Conservation (phyloP, 176 grass and related monocot species). For the Luzula sylvatica region DNA sequence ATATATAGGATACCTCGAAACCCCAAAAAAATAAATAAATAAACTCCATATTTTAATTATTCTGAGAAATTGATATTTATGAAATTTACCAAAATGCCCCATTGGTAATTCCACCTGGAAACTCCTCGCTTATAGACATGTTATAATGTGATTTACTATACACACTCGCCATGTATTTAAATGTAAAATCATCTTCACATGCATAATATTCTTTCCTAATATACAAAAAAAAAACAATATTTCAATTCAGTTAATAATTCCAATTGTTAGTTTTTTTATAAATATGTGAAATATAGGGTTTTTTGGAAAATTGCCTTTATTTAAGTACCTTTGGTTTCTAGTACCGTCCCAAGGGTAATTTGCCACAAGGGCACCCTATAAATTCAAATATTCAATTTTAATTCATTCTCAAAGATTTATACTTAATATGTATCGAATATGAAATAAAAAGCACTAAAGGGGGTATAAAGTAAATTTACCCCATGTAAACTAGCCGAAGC, state of each 20-base stretch:
- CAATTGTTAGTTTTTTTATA: slow-evolving; percentile 15
- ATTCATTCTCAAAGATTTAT: not conserved
- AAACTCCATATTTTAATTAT: not conserved
- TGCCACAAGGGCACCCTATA: slow-evolving; percentile 91
- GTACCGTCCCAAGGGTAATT: slow-evolving; percentile 99
- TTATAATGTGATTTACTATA: slow-evolving; percentile 87
- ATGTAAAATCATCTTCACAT: slow-evolving; percentile 83
- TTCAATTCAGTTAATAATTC: slow-evolving; percentile 17
- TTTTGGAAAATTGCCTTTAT: no score
- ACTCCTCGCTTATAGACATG: slow-evolving; percentile 96
- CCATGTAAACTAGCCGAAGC: slow-evolving; percentile 94
- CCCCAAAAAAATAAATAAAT: not conserved
- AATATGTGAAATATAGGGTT: not conserved
- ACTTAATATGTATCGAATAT: not conserved
- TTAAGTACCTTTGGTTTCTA: slow-evolving; percentile 48
- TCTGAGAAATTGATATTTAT: no score
- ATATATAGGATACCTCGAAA: slow-evolving; percentile 94
- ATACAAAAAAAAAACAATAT: slow-evolving; percentile 24
- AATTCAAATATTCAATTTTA: slow-evolving; percentile 6
- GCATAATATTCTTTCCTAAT: slow-evolving; percentile 72
- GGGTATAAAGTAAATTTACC: slow-evolving; percentile 35
- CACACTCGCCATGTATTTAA: slow-evolving; percentile 70
- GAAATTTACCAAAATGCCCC: slow-evolving; percentile 62
- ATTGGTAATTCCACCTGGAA: slow-evolving; percentile 85
- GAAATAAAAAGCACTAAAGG: no score